phyloP scores from a whole-genome alignment of 2,329 filamentous ascomycete species.

The Xylariomycetidae sp. region DNA sequence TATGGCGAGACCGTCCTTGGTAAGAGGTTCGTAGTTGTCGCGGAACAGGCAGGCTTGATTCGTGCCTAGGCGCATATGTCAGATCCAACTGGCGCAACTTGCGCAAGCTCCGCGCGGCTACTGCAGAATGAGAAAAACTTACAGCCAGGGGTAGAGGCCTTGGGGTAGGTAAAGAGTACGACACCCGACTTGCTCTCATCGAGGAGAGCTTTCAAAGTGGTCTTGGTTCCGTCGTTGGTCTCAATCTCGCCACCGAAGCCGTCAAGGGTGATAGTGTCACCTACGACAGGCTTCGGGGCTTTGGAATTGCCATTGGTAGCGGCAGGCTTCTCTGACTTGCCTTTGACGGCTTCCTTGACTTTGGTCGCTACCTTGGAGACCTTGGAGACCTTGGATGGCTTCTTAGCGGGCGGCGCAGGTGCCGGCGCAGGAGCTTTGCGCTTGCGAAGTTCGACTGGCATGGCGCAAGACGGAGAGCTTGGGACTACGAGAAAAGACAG shows the following conservation, averaged over 20 bases:
- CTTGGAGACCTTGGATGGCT: slow-evolving; percentile 37
- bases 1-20: slow-evolving; percentile 74
- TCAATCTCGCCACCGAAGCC: slow-evolving; percentile 69
- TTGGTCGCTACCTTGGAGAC: slow-evolving; percentile 33
- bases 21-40: slow-evolving; percentile 74
- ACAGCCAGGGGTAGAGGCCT: slow-evolving; percentile 93
- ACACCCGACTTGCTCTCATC: slow-evolving; percentile 81
- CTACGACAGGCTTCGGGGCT: slow-evolving; percentile 43
- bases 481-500: slow-evolving; percentile 5
- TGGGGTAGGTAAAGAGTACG: slow-evolving; percentile 92
- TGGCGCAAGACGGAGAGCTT: slow-evolving; percentile 15
- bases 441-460: slow-evolving; percentile 41
- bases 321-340: slow-evolving; percentile 22
- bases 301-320: slow-evolving; percentile 29
- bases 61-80: slow-evolving; percentile 64
- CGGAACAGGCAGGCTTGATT: slow-evolving; percentile 92
- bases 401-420: slow-evolving; percentile 34
- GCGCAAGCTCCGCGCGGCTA: no score
- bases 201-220: slow-evolving; percentile 74
- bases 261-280: slow-evolving; percentile 52
- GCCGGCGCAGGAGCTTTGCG: slow-evolving; percentile 38
- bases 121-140: slow-evolving; percentile 51
- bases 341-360: slow-evolving; percentile 31
- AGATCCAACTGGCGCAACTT: slow-evolving; percentile 13
- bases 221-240: slow-evolving; percentile 78